These are phyloP conservation scores for Solanum lycopersicoides DNA, from an alignment of 257 asterid species.

Conservation along the genomic window DNA sequence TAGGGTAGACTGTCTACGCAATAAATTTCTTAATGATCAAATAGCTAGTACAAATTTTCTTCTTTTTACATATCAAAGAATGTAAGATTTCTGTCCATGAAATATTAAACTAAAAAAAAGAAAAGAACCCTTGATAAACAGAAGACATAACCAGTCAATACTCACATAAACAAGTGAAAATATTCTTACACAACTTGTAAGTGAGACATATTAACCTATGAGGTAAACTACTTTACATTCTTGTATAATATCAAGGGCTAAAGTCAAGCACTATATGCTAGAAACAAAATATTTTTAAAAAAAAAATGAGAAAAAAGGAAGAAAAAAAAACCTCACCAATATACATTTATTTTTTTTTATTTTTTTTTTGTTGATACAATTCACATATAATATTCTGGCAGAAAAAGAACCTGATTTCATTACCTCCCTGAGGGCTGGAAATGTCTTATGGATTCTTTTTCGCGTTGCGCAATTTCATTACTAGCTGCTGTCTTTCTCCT, in stretches of 20 bases:
- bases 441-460: constrained; percentile 29
- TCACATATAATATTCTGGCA: constrained; percentile 3
- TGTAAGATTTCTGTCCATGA: background rate
- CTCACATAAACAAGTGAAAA: background rate
- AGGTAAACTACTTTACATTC: background rate
- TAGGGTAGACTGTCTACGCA: background rate
- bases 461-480: constrained; percentile 77
- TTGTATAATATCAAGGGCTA: background rate
- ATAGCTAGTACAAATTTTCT: background rate
- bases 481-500: constrained; percentile 93
- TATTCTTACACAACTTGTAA: background rate
- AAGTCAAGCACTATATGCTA: constrained; percentile 14
- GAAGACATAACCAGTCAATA: background rate
- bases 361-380: constrained; percentile 6
- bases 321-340: constrained; percentile 13
- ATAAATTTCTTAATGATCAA: background rate
- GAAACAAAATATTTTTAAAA: no score
- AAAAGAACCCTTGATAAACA: background rate
- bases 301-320: constrained; percentile 5
- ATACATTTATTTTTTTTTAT: constrained; percentile 16
- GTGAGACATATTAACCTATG: background rate
- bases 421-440: background rate
- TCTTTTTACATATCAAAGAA: background rate
- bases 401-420: constrained; percentile 6
- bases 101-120: background rate